phyloP scores from a whole-genome alignment of 2,329 filamentous ascomycete species.

The Colletotrichum noveboracense region DNA sequence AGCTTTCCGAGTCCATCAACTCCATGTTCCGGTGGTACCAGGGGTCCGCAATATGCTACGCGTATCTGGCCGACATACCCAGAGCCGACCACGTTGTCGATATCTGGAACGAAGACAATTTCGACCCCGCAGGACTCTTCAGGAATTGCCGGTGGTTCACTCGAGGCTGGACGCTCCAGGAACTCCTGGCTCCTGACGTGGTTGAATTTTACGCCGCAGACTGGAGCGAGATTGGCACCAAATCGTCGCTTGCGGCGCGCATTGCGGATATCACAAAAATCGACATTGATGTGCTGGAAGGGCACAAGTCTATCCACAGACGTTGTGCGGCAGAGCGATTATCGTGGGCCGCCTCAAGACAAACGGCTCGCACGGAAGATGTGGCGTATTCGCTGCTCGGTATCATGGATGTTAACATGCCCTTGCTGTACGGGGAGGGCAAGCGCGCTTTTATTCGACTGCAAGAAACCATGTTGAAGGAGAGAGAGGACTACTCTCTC shows the following conservation, averaged over 20 bases:
- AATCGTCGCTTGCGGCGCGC: conserved; percentile 22
- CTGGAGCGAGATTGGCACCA: conserved; percentile 32
- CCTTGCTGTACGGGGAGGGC: conserved; percentile 30
- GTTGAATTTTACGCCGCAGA: conserved; percentile 32
- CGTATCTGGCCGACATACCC: conserved; percentile 25
- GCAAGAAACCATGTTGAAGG: conserved; percentile 1
- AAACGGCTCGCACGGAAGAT: conserved; percentile 27
- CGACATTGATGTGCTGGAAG: conserved; percentile 20
- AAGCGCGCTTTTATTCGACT: conserved; percentile 26
- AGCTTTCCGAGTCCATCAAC: conserved; percentile 32
- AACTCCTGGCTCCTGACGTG: conserved; percentile 31
- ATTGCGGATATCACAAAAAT: conserved; percentile 27
- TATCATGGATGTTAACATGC: conserved; percentile 31
- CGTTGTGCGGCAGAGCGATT: conserved; percentile 16
- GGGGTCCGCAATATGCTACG: conserved; percentile 29
- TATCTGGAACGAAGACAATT: background rate
- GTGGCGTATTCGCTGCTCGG: conserved; percentile 31
- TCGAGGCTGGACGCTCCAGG: conserved; percentile 33
- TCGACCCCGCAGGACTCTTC: background rate
- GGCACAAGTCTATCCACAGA: background rate
- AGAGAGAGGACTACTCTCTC: background rate
- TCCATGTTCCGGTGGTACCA: conserved; percentile 31
- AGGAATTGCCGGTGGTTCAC: conserved; percentile 25
- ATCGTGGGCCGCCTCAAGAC: conserved; percentile 29
- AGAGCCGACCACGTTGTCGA: background rate